phyloP scores from a whole-genome alignment of 768 basidiomycete species.

The Leccinum aurantiacum region DNA sequence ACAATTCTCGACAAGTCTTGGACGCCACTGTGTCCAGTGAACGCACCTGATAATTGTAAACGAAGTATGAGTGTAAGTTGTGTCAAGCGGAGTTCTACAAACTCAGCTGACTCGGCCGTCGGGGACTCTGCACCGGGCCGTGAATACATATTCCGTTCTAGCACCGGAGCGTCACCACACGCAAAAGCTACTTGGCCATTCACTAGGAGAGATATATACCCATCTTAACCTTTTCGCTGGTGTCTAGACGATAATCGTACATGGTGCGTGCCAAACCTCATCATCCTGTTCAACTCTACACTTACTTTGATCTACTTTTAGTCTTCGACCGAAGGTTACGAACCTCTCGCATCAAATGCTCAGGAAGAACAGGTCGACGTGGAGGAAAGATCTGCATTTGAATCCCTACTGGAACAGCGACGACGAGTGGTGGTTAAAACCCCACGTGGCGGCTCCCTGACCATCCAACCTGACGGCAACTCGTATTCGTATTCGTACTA shows the following conservation, averaged over 20 bases:
- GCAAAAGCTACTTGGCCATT: neutral
- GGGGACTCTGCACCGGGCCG: too few relatives aligned
- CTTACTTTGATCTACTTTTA: constrained; percentile 4
- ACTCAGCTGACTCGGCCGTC: too few relatives aligned
- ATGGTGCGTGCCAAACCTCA: constrained; percentile 16
- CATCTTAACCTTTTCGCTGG: neutral
- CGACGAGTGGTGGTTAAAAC: constrained; percentile 23
- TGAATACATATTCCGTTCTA: neutral
- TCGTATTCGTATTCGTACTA: constrained; percentile 64
- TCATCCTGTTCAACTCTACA: neutral
- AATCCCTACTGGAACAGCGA: constrained; percentile 19
- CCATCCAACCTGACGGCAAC: constrained; percentile 20
- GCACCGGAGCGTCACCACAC: neutral
- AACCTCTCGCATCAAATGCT: constrained; percentile 13
- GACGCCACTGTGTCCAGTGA: neutral
- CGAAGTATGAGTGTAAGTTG: too few relatives aligned
- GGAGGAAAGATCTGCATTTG: constrained; percentile 15
- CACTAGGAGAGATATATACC: neutral
- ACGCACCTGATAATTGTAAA: too few relatives aligned
- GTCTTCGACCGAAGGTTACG: constrained; percentile 13
- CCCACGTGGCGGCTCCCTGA: constrained; percentile 29
- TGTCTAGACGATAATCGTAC: neutral
- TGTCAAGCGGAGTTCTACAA: neutral
- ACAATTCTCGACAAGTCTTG: constrained; percentile 39
- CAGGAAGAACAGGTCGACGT: constrained; percentile 12